Conservation (phyloP, 441 rosid genomes). For the Hura crepitans region DNA sequence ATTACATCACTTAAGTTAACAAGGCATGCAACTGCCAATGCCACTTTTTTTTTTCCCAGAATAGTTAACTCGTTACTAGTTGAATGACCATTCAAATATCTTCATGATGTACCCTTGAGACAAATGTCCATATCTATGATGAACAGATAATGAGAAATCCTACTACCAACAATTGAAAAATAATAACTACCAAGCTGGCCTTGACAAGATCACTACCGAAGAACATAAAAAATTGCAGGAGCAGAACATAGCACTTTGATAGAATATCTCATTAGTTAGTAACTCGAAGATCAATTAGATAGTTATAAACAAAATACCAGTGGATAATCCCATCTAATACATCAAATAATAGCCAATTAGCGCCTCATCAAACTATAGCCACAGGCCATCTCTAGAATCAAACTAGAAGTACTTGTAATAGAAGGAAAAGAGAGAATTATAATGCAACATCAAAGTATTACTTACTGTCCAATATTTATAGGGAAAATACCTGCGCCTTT, state of each 20-base stretch:
- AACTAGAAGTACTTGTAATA: not conserved
- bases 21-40: not conserved
- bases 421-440: not conserved
- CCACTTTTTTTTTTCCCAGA: not conserved
- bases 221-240: not conserved
- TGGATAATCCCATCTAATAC: constrained; percentile 1
- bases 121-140: not conserved
- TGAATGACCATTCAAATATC: constrained; percentile 1
- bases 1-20: not conserved
- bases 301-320: not conserved
- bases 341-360: not conserved
- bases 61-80: not conserved
- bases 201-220: not conserved
- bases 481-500: constrained; percentile 66
- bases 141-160: not conserved
- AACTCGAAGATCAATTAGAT: not conserved
- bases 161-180: constrained; percentile 7
- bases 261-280: not conserved
- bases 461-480: constrained; percentile 13
- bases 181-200: not conserved
- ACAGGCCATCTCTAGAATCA: not conserved
- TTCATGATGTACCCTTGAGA: not conserved
- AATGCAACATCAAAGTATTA: not conserved
- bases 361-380: not conserved
- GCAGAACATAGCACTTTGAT: not conserved